Evolutionary conservation across 495 filamentous ascomycete species (phyloP).

Genomic region (Hypoxylon subgilvum): DNA sequence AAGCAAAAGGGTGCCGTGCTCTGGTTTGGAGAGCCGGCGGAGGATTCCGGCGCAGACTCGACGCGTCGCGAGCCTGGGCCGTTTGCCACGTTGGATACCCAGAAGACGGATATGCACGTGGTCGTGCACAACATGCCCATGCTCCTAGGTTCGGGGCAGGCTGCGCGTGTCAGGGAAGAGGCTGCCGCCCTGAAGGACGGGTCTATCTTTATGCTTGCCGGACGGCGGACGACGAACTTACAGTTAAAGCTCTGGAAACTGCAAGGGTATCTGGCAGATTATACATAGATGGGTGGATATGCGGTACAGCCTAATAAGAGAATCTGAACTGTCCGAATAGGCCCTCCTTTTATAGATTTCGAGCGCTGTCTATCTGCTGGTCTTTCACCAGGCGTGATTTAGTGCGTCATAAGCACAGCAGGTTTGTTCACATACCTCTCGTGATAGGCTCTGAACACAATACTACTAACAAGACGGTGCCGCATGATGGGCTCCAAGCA

Average conservation of each 20-base stretch:
- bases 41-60: neutral
- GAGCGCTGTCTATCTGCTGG: too few species aligned
- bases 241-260: constrained; percentile 71
- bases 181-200: constrained; percentile 41
- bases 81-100: constrained; percentile 41
- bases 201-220: constrained; percentile 49
- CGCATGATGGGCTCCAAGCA: too few species aligned
- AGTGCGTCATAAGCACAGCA: too few species aligned
- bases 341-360: too few species aligned
- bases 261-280: constrained; percentile 61
- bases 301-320: neutral
- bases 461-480: too few species aligned
- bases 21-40: constrained; percentile 39
- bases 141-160: constrained; percentile 48
- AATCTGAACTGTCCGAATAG: neutral
- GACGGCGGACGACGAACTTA: constrained; percentile 55
- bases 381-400: too few species aligned
- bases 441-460: too few species aligned
- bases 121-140: constrained; percentile 51
- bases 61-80: constrained; percentile 16
- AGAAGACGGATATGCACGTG: constrained; percentile 33
- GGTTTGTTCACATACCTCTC: too few species aligned
- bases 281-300: constrained; percentile 8
- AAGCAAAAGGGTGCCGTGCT: constrained; percentile 48
- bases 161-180: constrained; percentile 38